These are phyloP conservation scores for Crithidia bombi DNA, from an alignment of 208 protist species.

Conservation along the genomic window DNA sequence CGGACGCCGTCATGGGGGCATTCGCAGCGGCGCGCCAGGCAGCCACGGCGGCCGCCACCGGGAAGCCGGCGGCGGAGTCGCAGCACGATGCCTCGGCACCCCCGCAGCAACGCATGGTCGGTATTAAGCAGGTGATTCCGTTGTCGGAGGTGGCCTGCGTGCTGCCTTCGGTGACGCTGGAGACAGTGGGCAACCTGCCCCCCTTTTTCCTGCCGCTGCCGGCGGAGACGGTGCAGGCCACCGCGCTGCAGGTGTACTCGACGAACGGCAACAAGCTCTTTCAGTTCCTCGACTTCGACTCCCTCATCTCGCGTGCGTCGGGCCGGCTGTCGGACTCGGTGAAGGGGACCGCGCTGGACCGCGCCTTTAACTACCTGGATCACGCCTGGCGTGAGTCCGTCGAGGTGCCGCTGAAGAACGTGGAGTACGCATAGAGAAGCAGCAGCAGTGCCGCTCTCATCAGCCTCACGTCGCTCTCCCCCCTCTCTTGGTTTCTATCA, in stretches of 20 bases:
- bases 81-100: background rate
- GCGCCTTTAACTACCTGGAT: conserved; percentile 86
- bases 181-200: conserved; percentile 46
- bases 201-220: conserved; percentile 80
- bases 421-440: conserved; percentile 53
- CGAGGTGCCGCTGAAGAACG: conserved; percentile 61
- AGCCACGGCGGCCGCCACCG: conserved; percentile 11
- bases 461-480: too few relatives aligned
- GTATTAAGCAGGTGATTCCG: conserved; percentile 66
- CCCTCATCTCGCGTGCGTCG: conserved; percentile 46
- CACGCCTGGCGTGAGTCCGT: conserved; percentile 78
- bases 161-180: conserved; percentile 60
- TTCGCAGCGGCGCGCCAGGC: conserved; percentile 31
- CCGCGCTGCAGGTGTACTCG: conserved; percentile 75
- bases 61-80: conserved; percentile 8
- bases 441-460: background rate
- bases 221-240: conserved; percentile 57
- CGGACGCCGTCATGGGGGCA: conserved; percentile 37
- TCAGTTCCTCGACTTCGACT: conserved; percentile 84
- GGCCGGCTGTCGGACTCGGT: conserved; percentile 42
- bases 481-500: too few relatives aligned
- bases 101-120: conserved; percentile 11
- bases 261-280: conserved; percentile 52
- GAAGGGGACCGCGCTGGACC: conserved; percentile 65
- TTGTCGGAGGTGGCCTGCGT: conserved; percentile 65